Base-by-base conservation (phyloP, 192 early-diverging fungal species). In the Diversispora eburnea region DNA sequence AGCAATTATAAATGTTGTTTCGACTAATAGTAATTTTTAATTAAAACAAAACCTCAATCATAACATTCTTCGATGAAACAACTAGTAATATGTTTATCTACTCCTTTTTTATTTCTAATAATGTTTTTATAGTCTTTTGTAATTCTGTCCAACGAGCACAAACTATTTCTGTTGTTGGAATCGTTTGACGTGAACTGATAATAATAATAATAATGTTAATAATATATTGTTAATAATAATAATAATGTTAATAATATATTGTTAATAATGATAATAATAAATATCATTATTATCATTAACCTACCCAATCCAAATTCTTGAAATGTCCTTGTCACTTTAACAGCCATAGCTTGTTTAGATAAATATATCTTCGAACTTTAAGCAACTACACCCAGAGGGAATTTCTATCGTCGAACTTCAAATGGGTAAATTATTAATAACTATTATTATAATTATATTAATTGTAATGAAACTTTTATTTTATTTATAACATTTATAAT, bases 71-170 rank as follows among this genome's bases (percentile, higher is more conserved):
- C n/a, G n/a, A n/a, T n/a, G n/a, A n/a, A n/a, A n/a, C n/a, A n/a
- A n/a, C n/a, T n/a, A n/a, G n/a, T n/a, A n/a, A n/a, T n/a, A n/a
- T n/a, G 75, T 81, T 91, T 93, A 76, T 98, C 95, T 1, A 86
- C 88, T 7, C 84, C 82, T 72, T 92, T 92, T 94, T 94, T 61
- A 92, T 79, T 72, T 98, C 96, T 62, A 95, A 77, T 74, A 96
- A 76, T 25, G 79, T 86, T 48, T 93, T 77, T 65, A 95, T 89
- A 10, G 89, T 90, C 55, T 84, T 81, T 67, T 91, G 88, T 61
- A 98, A 78, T 57, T 87, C 85, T 62, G 93, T 91, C 77, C 91
- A 95, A 67, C 89, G 90, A 22, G 88, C 84, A 78, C 90, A 92
- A 20, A 97, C 90, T 0, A 84, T 82, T 12, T 84, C 87, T 4